Percentiles rank a stretch among this genome's conserved stretches.
These are phyloP conservation scores for Didymella arachidicola DNA, from an alignment of 2,329 filamentous ascomycete genomes.

Conservation along the genomic window DNA sequence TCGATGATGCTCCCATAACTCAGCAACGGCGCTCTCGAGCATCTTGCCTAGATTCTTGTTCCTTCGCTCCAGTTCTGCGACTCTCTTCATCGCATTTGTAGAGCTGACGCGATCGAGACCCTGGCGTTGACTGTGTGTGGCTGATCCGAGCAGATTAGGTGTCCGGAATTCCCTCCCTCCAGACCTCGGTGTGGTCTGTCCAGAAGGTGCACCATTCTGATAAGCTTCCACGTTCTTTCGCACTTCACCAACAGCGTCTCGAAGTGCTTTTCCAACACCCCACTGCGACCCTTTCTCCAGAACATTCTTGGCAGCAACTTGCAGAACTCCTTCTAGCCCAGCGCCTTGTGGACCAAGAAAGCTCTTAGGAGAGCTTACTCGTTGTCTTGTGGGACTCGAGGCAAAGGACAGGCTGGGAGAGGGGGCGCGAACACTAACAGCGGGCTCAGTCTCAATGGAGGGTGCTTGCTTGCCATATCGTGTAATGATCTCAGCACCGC, in stretches of 20 bases:
- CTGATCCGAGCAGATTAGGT: slow-evolving; percentile 38
- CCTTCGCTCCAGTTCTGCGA: slow-evolving; percentile 64
- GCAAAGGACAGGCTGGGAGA: slow-evolving; percentile 37
- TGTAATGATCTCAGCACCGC: slow-evolving; percentile 70
- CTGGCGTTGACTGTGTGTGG: slow-evolving; percentile 26
- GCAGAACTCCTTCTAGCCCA: slow-evolving; percentile 73
- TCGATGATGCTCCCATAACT: slow-evolving; percentile 67
- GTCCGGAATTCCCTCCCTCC: slow-evolving; percentile 48
- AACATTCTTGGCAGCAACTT: slow-evolving; percentile 78
- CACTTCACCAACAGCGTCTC: slow-evolving; percentile 83
- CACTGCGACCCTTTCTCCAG: slow-evolving; percentile 77
- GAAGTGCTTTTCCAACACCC: slow-evolving; percentile 79
- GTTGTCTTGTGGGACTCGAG: slow-evolving; percentile 38
- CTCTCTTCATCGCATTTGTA: slow-evolving; percentile 36
- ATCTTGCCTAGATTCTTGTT: slow-evolving; percentile 73
- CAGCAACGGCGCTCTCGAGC: slow-evolving; percentile 70
- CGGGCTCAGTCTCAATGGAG: slow-evolving; percentile 33
- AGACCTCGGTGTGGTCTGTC: slow-evolving; percentile 44
- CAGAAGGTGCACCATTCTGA: slow-evolving; percentile 53
- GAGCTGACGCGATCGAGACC: slow-evolving; percentile 33
- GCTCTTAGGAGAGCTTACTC: slow-evolving; percentile 38
- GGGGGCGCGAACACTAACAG: slow-evolving; percentile 40
- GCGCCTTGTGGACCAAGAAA: slow-evolving; percentile 42
- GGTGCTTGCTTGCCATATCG: slow-evolving; percentile 69
- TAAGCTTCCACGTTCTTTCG: slow-evolving; percentile 75